phyloP scores from a whole-genome alignment of 2,329 filamentous ascomycete species.

The Aspergillus chevalieri region DNA sequence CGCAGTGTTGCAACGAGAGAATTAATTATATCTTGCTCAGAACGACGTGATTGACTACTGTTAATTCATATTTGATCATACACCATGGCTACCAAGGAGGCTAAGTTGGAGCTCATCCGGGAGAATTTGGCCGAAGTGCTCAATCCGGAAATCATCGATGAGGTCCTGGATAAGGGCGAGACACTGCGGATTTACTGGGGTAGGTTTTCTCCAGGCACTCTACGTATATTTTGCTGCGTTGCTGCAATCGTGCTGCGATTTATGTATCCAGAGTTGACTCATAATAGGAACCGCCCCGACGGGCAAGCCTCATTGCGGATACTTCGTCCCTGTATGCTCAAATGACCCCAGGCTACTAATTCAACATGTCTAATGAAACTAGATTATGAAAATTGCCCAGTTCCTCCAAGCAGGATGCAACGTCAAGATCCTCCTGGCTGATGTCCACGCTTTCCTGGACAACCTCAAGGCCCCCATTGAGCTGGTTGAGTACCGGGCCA shows the following conservation, averaged over 20 bases:
- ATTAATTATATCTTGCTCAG: background rate
- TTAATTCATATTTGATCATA: background rate
- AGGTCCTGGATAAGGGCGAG: constrained; percentile 15
- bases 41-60: background rate
- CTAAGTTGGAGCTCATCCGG: constrained; percentile 62
- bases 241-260: background rate
- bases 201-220: constrained; percentile 1
- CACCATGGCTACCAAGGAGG: background rate
- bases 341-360: background rate
- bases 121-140: constrained; percentile 75
- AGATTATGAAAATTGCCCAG: constrained; percentile 65
- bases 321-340: constrained; percentile 48
- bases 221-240: background rate
- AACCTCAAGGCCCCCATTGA: constrained; percentile 71
- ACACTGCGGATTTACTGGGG: constrained; percentile 24
- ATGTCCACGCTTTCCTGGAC: constrained; percentile 53
- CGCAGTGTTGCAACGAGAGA: too few relatives aligned
- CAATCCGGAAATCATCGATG: constrained; percentile 53
- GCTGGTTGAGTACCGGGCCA: constrained; percentile 70
- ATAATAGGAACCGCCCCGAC: constrained; percentile 63
- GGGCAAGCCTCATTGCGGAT: constrained; percentile 77
- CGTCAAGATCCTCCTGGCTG: constrained; percentile 64
- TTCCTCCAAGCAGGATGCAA: constrained; percentile 77
- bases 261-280: constrained; percentile 1
- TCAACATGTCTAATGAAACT: background rate